phyloP scores from a whole-genome alignment of 1,139 yeast genomes.

The Kodamaea plutei region DNA sequence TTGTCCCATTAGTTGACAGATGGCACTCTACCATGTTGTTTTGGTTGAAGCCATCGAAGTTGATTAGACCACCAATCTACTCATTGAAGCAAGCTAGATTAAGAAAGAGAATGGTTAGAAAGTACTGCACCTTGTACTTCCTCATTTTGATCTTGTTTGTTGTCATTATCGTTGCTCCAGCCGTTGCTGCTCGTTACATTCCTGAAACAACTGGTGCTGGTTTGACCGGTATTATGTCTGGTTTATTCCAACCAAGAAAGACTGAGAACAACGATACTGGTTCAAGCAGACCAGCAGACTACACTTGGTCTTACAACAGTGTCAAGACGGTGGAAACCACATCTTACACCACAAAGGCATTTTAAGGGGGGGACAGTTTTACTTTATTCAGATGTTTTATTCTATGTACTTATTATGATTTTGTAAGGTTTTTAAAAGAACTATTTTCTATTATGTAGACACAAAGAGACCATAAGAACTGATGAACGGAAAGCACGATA shows the following conservation, averaged over 20 bases:
- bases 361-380: slow-evolving; percentile 11
- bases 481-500: background rate
- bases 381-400: slow-evolving; percentile 8
- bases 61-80: slow-evolving; percentile 98
- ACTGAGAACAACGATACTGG: slow-evolving; percentile 83
- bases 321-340: slow-evolving; percentile 51
- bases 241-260: slow-evolving; percentile 87
- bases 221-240: slow-evolving; percentile 47
- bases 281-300: slow-evolving; percentile 42
- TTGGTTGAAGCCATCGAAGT: slow-evolving; percentile 98
- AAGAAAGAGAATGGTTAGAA: slow-evolving; percentile 97
- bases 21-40: slow-evolving; percentile 98
- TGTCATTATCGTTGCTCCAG: slow-evolving; percentile 86
- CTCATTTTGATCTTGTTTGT: slow-evolving; percentile 64
- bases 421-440: slow-evolving; percentile 1
- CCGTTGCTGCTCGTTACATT: slow-evolving; percentile 54
- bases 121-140: slow-evolving; percentile 83
- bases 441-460: background rate
- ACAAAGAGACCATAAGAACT: background rate
- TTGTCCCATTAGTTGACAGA: slow-evolving; percentile 86
- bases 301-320: slow-evolving; percentile 51
- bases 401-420: slow-evolving; percentile 7
- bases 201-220: slow-evolving; percentile 26
- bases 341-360: slow-evolving; percentile 62
- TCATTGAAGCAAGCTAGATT: slow-evolving; percentile 95